Evolutionary conservation across 2,329 filamentous ascomycete genomes (phyloP).

Genomic region (Penicillium sp.): DNA sequence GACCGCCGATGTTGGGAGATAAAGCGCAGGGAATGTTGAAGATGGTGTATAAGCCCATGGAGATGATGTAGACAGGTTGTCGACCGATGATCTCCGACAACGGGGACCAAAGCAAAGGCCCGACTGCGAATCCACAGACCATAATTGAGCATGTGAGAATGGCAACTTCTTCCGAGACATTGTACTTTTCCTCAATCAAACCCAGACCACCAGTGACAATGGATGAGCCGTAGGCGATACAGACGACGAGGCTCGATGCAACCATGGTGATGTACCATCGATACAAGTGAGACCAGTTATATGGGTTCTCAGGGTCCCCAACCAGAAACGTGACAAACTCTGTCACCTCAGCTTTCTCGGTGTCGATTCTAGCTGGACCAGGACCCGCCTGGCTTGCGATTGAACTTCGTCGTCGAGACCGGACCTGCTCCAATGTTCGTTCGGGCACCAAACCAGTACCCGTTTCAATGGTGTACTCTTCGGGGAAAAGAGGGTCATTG

Average conservation of each 20-base stretch:
- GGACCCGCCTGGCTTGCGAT: too few species aligned
- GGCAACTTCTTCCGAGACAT: slow-evolving; percentile 69
- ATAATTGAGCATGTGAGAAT: slow-evolving; percentile 71
- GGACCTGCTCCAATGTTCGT: slow-evolving; percentile 19
- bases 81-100: slow-evolving; percentile 35
- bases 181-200: slow-evolving; percentile 62
- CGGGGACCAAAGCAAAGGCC: slow-evolving; percentile 33
- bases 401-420: slow-evolving; percentile 7
- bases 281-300: slow-evolving; percentile 71
- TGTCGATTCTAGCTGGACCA: slow-evolving; percentile 10
- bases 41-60: slow-evolving; percentile 33
- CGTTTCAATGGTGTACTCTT: slow-evolving; percentile 25
- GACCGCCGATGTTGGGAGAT: slow-evolving; percentile 31
- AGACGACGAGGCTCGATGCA: slow-evolving; percentile 69
- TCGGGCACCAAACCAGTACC: slow-evolving; percentile 23
- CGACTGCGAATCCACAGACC: slow-evolving; percentile 71
- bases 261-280: slow-evolving; percentile 85
- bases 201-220: slow-evolving; percentile 73
- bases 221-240: slow-evolving; percentile 65
- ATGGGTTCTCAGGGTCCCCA: slow-evolving; percentile 69
- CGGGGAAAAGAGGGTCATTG: slow-evolving; percentile 22
- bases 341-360: slow-evolving; percentile 26
- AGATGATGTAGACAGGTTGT: slow-evolving; percentile 35
- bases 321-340: slow-evolving; percentile 62
- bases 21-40: slow-evolving; percentile 40